phyloP scores from a whole-genome alignment of 768 basidiomycete species.

The Sarcomyxa edulis region DNA sequence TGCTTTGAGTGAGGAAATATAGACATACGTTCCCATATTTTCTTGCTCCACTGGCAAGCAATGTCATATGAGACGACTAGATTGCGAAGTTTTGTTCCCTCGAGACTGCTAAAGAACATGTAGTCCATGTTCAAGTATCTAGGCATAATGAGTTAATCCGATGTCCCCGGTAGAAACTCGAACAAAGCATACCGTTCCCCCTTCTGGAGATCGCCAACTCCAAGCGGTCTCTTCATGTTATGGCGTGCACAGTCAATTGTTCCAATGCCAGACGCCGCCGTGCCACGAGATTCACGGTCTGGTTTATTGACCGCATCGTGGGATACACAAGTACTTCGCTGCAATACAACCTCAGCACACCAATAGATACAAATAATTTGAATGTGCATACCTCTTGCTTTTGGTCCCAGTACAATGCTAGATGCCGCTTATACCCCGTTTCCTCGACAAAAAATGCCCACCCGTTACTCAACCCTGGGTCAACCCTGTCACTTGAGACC shows the following conservation, averaged over 20 bases:
- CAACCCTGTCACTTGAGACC: constrained; percentile 9
- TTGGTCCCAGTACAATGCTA: no score
- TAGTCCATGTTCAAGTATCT: constrained; percentile 15
- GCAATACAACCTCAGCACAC: no score
- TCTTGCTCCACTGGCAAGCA: constrained; percentile 17
- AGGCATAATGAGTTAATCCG: neutral
- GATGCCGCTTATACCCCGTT: neutral
- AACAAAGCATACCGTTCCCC: constrained; percentile 6
- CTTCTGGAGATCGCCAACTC: constrained; percentile 5
- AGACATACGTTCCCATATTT: constrained; percentile 12
- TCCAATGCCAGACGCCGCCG: constrained; percentile 6
- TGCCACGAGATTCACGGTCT: no score
- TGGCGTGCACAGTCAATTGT: constrained; percentile 8
- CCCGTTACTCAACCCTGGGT: constrained; percentile 12
- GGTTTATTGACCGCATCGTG: no score
- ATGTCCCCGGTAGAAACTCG: constrained; percentile 3
- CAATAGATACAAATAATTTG: no score
- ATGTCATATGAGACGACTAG: constrained; percentile 17
- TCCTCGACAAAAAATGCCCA: constrained; percentile 11
- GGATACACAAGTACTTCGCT: no score
- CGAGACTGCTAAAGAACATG: constrained; percentile 11
- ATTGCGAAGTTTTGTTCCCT: neutral
- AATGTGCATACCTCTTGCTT: no score
- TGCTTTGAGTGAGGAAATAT: constrained; percentile 5
- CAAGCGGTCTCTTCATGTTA: constrained; percentile 6